phyloP scores from a whole-genome alignment of 495 filamentous ascomycete species.

The Aspergillus steynii region DNA sequence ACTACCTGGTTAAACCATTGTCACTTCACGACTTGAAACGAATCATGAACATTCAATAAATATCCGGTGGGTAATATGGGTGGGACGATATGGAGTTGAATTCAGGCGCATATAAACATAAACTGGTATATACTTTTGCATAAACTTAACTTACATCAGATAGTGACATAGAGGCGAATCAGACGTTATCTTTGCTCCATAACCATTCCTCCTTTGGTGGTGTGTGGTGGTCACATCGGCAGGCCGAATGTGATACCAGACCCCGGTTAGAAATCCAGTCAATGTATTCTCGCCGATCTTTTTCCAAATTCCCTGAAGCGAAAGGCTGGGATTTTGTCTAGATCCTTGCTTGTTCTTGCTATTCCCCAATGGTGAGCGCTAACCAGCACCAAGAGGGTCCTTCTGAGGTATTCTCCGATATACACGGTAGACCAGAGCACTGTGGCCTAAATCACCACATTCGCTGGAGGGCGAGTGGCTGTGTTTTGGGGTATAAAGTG shows the following conservation, averaged over 20 bases:
- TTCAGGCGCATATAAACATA: not conserved
- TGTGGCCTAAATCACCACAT: not conserved
- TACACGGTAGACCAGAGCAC: not conserved
- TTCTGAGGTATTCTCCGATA: not conserved
- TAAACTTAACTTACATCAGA: not conserved
- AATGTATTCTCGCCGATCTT: not conserved
- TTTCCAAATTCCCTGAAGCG: not conserved
- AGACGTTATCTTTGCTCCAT: too few species aligned
- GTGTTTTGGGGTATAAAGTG: not conserved
- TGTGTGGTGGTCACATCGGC: too few species aligned
- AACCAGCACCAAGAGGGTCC: not conserved
- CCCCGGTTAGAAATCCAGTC: too few species aligned
- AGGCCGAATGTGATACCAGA: too few species aligned
- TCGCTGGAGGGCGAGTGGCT: too few species aligned
- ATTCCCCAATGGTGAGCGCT: not conserved
- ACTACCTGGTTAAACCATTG: slow-evolving; percentile 52
- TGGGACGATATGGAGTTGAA: not conserved
- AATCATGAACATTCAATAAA: slow-evolving; percentile 36
- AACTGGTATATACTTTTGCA: not conserved
- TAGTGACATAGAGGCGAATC: too few species aligned
- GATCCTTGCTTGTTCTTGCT: not conserved
- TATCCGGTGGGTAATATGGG: not conserved
- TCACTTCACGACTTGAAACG: slow-evolving; percentile 42
- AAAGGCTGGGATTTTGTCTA: not conserved
- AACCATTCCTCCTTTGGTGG: too few species aligned